Percentiles rank a stretch among this genome's conserved stretches.
phyloP scores from a whole-genome alignment of 2,329 filamentous ascomycete genomes.

The Xylaria sp. region DNA sequence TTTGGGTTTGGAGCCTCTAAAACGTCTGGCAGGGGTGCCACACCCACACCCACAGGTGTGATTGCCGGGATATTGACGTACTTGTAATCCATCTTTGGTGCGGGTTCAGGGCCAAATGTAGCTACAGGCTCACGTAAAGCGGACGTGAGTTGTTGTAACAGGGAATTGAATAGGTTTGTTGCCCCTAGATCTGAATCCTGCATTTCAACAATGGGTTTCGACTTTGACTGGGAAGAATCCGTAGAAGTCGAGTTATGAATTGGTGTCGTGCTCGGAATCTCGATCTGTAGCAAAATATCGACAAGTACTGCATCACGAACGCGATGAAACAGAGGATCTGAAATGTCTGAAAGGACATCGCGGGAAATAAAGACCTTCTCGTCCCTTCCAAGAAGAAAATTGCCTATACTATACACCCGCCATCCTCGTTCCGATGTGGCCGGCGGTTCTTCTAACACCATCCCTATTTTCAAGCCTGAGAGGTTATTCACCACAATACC shows the following conservation, averaged over 20 bases:
- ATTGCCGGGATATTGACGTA: constrained; percentile 65
- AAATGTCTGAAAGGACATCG: constrained; percentile 78
- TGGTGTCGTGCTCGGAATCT: constrained; percentile 37
- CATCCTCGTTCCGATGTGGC: constrained; percentile 61
- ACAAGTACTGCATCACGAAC: constrained; percentile 78
- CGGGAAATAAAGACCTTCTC: constrained; percentile 86
- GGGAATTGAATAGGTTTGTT: constrained; percentile 54
- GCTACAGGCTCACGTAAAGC: constrained; percentile 58
- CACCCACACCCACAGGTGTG: constrained; percentile 66
- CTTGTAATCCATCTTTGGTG: constrained; percentile 47
- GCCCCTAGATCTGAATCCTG: constrained; percentile 39
- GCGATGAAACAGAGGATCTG: constrained; percentile 86
- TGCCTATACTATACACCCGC: constrained; percentile 83
- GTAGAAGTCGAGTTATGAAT: constrained; percentile 46
- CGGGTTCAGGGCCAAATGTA: constrained; percentile 53
- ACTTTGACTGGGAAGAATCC: constrained; percentile 47
- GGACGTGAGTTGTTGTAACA: constrained; percentile 60
- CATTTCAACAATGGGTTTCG: constrained; percentile 41
- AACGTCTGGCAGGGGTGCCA: constrained; percentile 76
- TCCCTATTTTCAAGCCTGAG: constrained; percentile 70
- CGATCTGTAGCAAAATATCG: constrained; percentile 75
- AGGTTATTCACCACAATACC: constrained; percentile 64
- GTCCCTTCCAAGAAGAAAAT: constrained; percentile 83
- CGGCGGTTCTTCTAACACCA: constrained; percentile 71
- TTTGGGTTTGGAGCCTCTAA: constrained; percentile 64